Base-by-base conservation (phyloP, 2,329 filamentous ascomycete species). In the Bipolaris cookei region DNA sequence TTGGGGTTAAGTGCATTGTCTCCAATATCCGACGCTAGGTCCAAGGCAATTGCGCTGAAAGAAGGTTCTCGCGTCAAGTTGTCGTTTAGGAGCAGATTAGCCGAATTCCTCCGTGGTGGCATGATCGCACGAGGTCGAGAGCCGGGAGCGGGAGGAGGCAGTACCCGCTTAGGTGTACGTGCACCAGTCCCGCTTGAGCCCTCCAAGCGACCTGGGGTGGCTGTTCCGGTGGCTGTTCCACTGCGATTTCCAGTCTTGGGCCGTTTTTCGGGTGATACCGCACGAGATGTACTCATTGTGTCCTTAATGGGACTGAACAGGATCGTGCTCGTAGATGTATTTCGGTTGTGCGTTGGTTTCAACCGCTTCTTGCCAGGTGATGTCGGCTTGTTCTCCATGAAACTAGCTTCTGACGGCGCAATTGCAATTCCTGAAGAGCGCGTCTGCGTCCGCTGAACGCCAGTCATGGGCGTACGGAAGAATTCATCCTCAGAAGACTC, bases 281-380 rank as follows among this genome's bases (percentile, higher is more conserved):
- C 64, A 7, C 61, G 60, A 6, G 78, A 76, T 1, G 77, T 65
- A 2, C 76, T 70, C 6, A 77, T 74, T 3, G 76, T 75, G 37
- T 76, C 68, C 59, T 78, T 69, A 75, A 66, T 66, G 5, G 92
- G 92, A 32, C 90, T 92, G 77, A 90, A 96, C 1, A 97, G 80
- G 51, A 96, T 92, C 0, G 93, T 97, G 65, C 88, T 91, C 18
- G 87, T 90, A 0, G 93, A 97, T 3, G 89, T 75, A 11, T 91
- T 92, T 35, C 92, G 88, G 53, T 79, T 84, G 68, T 97, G 92
- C 4, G 81, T 61, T n/a, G 63, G 64, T 38, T 70, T 76, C 46
- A 46, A 51, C 11, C 63, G 64, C 21, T 51, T 67, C 46, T 70
- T 72, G 39, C 54, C 64, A 2, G 73, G 70, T 69, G 65, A 74